These are phyloP conservation scores for Tylopilus plumbeoviolaceoides DNA, from an alignment of 768 basidiomycete species.

Conservation along the genomic window DNA sequence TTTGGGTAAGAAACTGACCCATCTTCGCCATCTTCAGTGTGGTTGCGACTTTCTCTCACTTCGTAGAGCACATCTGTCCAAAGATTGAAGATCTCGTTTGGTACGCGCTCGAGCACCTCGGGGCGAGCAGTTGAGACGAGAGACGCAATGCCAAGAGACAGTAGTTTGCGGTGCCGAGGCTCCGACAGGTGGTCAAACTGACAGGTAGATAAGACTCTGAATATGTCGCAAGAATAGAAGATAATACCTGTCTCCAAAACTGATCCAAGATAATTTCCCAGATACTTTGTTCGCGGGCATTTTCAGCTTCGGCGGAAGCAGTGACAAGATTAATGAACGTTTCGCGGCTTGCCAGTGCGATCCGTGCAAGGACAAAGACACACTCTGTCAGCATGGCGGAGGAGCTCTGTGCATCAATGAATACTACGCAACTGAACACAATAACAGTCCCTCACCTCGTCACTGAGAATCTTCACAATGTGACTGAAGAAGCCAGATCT, in stretches of 20 bases:
- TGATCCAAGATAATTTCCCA: constrained; percentile 70
- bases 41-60: constrained; percentile 63
- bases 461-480: constrained; percentile 54
- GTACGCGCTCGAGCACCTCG: constrained; percentile 68
- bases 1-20: constrained; percentile 21
- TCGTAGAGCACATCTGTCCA: constrained; percentile 91
- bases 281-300: constrained; percentile 48
- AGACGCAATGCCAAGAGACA: constrained; percentile 76
- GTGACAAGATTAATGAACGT: constrained; percentile 71
- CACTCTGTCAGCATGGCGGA: constrained; percentile 55
- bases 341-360: constrained; percentile 59
- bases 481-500: constrained; percentile 66
- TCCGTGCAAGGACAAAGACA: constrained; percentile 70
- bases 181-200: constrained; percentile 93
- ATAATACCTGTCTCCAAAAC: constrained; percentile 77
- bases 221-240: neutral
- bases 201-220: neutral
- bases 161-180: constrained; percentile 76
- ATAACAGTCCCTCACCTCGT: constrained; percentile 48
- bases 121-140: constrained; percentile 71
- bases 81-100: constrained; percentile 75
- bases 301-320: constrained; percentile 49
- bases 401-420: constrained; percentile 24
- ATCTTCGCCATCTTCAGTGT: constrained; percentile 34
- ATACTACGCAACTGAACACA: neutral